A percentile compares a stretch with the other conserved stretches of the same genome.
Conservation (phyloP, 306 rosid species). For the Carpinus fangiana region DNA sequence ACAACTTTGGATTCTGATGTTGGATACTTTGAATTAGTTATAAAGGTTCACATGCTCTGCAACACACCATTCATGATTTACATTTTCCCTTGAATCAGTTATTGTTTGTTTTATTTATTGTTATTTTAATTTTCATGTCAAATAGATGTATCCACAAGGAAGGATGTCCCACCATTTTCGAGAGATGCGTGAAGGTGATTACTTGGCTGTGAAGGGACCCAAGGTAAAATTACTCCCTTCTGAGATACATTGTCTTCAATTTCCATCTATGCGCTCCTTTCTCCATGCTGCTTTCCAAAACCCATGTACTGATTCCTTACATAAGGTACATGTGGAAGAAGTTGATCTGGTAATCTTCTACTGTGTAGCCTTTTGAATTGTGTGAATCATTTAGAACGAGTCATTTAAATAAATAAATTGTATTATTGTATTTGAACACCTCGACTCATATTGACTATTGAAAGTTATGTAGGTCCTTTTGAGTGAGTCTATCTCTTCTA, state of each 20-base stretch:
- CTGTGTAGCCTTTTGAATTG: neutral
- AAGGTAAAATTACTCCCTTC: slow-evolving; percentile 44
- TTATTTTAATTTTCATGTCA: slow-evolving; percentile 6
- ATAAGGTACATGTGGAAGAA: neutral
- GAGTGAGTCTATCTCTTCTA: neutral
- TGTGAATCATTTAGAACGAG: neutral
- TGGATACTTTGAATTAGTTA: slow-evolving; percentile 74
- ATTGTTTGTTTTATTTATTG: slow-evolving; percentile 18
- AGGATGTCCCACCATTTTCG: slow-evolving; percentile 83
- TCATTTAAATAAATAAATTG: neutral
- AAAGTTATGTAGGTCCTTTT: neutral
- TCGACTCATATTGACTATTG: neutral
- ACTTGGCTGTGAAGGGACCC: slow-evolving; percentile 73
- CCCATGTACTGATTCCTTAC: neutral
- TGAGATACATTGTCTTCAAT: neutral
- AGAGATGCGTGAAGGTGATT: slow-evolving; percentile 67
- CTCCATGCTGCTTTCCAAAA: slow-evolving; percentile 6
- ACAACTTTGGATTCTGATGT: slow-evolving; percentile 75
- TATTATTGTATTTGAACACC: neutral
- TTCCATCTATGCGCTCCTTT: slow-evolving; percentile 1
- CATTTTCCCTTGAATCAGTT: neutral
- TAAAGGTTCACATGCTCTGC: slow-evolving; percentile 47
- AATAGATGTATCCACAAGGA: slow-evolving; percentile 81
- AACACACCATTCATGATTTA: neutral
- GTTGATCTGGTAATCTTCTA: neutral